Evolutionary conservation across 495 filamentous ascomycete species (phyloP).

Genomic region (Hyaloscypha bicolor): DNA sequence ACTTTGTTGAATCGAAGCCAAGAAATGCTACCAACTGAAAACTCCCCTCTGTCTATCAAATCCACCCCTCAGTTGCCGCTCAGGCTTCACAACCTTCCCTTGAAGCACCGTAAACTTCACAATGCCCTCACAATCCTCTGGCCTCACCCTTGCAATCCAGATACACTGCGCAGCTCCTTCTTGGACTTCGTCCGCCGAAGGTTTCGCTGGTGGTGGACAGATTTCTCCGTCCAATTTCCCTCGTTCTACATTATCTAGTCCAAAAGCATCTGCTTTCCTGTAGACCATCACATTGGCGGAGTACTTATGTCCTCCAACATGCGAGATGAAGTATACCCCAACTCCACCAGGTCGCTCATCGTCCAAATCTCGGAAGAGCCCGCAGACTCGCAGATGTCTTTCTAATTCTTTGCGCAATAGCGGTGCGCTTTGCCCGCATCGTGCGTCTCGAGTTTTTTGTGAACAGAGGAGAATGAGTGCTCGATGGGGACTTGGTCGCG

Average conservation of each 20-base stretch:
- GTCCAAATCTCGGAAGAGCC: slow-evolving; percentile 82
- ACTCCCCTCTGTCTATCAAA: slow-evolving; percentile 82
- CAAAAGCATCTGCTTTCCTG: slow-evolving; percentile 63
- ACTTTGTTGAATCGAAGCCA: not conserved
- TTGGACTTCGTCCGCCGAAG: slow-evolving; percentile 38
- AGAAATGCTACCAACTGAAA: slow-evolving; percentile 73
- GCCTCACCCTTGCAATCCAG: slow-evolving; percentile 86
- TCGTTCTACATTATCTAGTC: slow-evolving; percentile 47
- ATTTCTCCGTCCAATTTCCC: slow-evolving; percentile 38
- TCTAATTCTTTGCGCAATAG: slow-evolving; percentile 85
- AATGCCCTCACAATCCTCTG: slow-evolving; percentile 94
- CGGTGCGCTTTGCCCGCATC: slow-evolving; percentile 91
- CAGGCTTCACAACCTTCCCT: slow-evolving; percentile 91
- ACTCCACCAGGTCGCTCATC: slow-evolving; percentile 89
- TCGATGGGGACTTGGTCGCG: slow-evolving; percentile 75
- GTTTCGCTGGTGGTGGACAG: slow-evolving; percentile 27
- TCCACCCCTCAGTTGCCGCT: slow-evolving; percentile 79
- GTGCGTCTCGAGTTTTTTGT: slow-evolving; percentile 88
- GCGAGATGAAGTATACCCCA: slow-evolving; percentile 92
- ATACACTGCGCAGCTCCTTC: slow-evolving; percentile 83
- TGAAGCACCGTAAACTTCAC: slow-evolving; percentile 86
- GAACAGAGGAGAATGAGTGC: slow-evolving; percentile 92
- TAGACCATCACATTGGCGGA: slow-evolving; percentile 92
- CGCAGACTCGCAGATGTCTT: slow-evolving; percentile 81
- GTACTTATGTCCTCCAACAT: slow-evolving; percentile 95